Base-by-base conservation (phyloP, 306 rosid genomes). In the Morella rubra region DNA sequence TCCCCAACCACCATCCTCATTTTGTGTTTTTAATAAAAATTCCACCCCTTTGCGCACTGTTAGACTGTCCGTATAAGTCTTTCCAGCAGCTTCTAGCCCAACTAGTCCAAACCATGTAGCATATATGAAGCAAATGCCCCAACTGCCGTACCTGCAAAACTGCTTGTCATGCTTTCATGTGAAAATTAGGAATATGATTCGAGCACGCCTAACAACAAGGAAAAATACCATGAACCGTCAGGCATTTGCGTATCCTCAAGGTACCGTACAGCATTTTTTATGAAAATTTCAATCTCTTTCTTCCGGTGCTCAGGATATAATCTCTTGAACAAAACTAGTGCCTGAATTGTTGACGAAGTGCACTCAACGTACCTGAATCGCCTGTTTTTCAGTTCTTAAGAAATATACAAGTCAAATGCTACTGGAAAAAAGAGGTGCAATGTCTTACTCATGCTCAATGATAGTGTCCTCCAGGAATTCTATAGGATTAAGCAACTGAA, bases 1-100 rank as follows among this genome's bases (percentile, higher is more conserved):
- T 7, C 89, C 94, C 97, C 97, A 91, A 0, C 97, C 97, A 50
- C 97, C 97, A 24, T 91, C 82, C 0, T 85, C 81, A 41, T 79
- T 81, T 24, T 87, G 94, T 14, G 73, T 40, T 16, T 44, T 44
- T 22, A 91, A 89, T 27, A 91, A 77, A 81, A 91, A 91, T 1
- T 77, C 18, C 1, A 86, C 87, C 0, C 78, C 91, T 73, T 77
- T 91, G 10, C 90, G 86, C 45, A 87, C 81, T 14, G 92, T 68
- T 61, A 67, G 42, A 49, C 84, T 83, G 24, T 84, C 77, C 62
- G 64, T 44, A 55, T 78, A 91, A 42, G 87, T 91, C 65, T 83
- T 86, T 10, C 91, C 94, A 5, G 87, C 89, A 2, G 90, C 89
- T 16, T 82, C 79, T 9, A 86, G 80, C 22, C 91, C 97, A 6